These are phyloP conservation scores for Asterophora lycoperdoides DNA, from an alignment of 768 basidiomycete genomes.

Conservation along the genomic window DNA sequence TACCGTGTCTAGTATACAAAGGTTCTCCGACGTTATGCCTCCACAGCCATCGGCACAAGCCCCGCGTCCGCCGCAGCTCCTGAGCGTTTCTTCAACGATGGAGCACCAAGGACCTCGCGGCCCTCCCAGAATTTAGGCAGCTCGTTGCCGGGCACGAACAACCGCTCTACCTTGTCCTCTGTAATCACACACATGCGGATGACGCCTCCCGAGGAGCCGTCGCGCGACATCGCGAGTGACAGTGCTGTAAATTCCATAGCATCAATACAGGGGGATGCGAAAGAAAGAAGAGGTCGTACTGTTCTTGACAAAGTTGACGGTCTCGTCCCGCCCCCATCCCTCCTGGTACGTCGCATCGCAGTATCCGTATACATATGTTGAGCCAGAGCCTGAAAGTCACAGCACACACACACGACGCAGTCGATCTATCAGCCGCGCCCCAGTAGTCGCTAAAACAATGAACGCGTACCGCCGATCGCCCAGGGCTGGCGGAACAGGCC, in stretches of 20 bases:
- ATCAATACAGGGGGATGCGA: not conserved
- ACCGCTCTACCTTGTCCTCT: conserved; percentile 83
- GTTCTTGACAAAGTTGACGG: conserved; percentile 92
- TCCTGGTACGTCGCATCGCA: conserved; percentile 98
- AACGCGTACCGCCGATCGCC: conserved; percentile 86
- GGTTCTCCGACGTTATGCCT: conserved; percentile 28
- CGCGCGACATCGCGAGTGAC: conserved; percentile 92
- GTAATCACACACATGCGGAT: conserved; percentile 98
- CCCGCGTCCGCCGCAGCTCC: conserved; percentile 30
- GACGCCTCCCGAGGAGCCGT: conserved; percentile 96
- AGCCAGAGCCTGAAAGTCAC: conserved; percentile 70
- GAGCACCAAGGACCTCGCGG: conserved; percentile 56
- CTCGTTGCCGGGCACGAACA: conserved; percentile 89
- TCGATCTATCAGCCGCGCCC: no score
- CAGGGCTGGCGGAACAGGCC: conserved; percentile 97
- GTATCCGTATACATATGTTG: conserved; percentile 97
- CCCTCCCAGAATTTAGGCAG: conserved; percentile 91
- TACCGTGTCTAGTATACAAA: conserved; percentile 11
- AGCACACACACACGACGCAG: not conserved
- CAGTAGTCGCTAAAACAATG: no score
- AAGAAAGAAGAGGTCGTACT: conserved; percentile 50
- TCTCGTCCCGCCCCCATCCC: conserved; percentile 86
- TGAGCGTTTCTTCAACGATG: conserved; percentile 24
- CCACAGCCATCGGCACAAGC: conserved; percentile 46
- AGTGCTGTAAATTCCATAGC: conserved; percentile 53